Base-by-base conservation (phyloP, 2,329 filamentous ascomycete genomes). In the Nigrospora sphaerica region DNA sequence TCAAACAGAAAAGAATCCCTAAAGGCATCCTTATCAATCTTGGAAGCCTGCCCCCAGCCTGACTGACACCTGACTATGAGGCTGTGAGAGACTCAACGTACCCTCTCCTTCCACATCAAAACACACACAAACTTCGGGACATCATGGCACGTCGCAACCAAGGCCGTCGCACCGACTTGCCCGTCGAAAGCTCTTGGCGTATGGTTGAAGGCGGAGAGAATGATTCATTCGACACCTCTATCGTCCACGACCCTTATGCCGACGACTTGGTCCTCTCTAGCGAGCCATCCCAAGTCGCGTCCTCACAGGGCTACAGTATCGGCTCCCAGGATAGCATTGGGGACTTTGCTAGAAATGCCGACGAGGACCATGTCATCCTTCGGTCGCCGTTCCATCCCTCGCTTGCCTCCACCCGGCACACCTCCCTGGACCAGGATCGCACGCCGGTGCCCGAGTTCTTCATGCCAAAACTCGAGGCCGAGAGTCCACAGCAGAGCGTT, bases 181-280 rank as follows among this genome's bases (percentile, higher is more conserved):
- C 70, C 33, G 67, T 78, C 37, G 74, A 77, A 51, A 71, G 73
- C 52, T 81, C 77, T 17, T 81, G 78, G 78, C 77, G 78, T 54
- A 70, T 81, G 64, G 76, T 81, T 12, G 78, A 81, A 48, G 76
- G 74, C 46, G 65, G 71, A 56, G 77, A 80, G 46, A 73, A 80
- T 58, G 77, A 81, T 56, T 80, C 75, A 56, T 81, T 81, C 57
- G 77, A 79, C 53, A 78, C 76, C 6, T 72, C 72, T 11, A 66
- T 79, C 45, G 62, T 79, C 14, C 70, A 72, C 9, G 68, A 71
- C 32, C 59, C 73, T 31, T 61, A 62, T 33, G 65, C 67, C 39
- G 70, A 72, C 38, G 65, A 70, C 41, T 62, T 68, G 19, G 54
- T 66, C 42, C 49, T 67, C 2, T 70, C 69, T 39, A 70, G 69